Percentiles rank a stretch among this genome's conserved stretches.
These are phyloP conservation scores for Suillus cothurnatus DNA, from an alignment of 768 basidiomycete genomes.

Conservation along the genomic window DNA sequence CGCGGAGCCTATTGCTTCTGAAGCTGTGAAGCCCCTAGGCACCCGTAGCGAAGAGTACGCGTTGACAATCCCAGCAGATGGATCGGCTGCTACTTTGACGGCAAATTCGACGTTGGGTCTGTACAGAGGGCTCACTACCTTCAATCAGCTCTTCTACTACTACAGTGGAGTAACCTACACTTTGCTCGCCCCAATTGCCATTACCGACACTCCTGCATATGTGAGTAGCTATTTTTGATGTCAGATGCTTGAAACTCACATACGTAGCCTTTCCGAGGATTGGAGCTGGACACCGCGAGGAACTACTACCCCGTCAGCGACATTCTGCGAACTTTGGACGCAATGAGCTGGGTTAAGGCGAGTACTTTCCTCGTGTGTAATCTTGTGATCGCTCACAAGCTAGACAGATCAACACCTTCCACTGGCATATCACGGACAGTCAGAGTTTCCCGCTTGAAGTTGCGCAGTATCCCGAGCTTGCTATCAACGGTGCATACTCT, in stretches of 20 bases:
- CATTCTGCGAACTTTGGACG: slow-evolving; percentile 48
- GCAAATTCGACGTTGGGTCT: slow-evolving; percentile 54
- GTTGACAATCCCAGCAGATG: slow-evolving; percentile 41
- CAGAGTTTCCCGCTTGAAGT: slow-evolving; percentile 80
- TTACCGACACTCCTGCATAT: slow-evolving; percentile 51
- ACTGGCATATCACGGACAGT: slow-evolving; percentile 86
- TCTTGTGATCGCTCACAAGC: neutral
- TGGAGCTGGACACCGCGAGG: slow-evolving; percentile 49
- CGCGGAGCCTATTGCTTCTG: slow-evolving; percentile 34
- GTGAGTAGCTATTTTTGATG: slow-evolving; percentile 25
- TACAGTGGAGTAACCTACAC: slow-evolving; percentile 37
- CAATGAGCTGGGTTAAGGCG: slow-evolving; percentile 56
- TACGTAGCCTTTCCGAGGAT: slow-evolving; percentile 40
- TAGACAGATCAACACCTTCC: slow-evolving; percentile 67
- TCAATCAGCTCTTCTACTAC: slow-evolving; percentile 55
- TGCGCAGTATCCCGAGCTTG: slow-evolving; percentile 59
- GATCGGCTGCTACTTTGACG: slow-evolving; percentile 36
- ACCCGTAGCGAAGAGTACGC: slow-evolving; percentile 47
- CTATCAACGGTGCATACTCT: slow-evolving; percentile 70
- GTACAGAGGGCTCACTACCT: slow-evolving; percentile 56
- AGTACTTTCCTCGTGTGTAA: neutral
- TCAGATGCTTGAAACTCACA: neutral
- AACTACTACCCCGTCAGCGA: slow-evolving; percentile 44
- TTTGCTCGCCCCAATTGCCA: slow-evolving; percentile 40
- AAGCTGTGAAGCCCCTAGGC: slow-evolving; percentile 37